A percentile compares a stretch with the other conserved stretches of the same genome.
phyloP scores from a whole-genome alignment of 2,329 filamentous ascomycete species.

The Penicillium corylophilum region DNA sequence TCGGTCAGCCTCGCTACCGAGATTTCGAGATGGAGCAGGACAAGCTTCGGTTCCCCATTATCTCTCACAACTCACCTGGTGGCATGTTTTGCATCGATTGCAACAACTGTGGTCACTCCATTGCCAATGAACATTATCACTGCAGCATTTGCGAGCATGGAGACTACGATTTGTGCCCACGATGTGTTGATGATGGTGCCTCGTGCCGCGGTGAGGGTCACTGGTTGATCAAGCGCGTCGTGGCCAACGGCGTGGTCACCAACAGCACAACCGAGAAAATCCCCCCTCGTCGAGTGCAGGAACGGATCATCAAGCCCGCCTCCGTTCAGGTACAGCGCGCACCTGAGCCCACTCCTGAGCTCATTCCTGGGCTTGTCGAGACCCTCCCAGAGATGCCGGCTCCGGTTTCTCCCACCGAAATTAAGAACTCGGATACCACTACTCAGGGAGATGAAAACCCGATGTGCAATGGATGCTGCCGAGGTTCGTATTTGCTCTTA shows the following conservation, averaged over 20 bases:
- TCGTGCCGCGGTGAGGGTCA: conserved; percentile 77
- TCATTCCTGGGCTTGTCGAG: conserved; percentile 2
- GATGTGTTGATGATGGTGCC: conserved; percentile 72
- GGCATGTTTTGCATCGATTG: conserved; percentile 81
- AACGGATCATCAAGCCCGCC: conserved; percentile 1
- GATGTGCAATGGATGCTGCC: conserved; percentile 66
- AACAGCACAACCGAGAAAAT: conserved; percentile 84
- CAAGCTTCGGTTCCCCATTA: conserved; percentile 30
- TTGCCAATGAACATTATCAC: conserved; percentile 84
- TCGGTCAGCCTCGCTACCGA: conserved; percentile 23
- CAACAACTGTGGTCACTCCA: conserved; percentile 79
- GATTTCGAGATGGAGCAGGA: conserved; percentile 30
- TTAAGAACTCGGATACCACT: conserved; percentile 16
- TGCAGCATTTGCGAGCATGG: conserved; percentile 91
- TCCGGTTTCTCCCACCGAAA: conserved; percentile 2
- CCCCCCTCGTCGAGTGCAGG: conserved; percentile 58
- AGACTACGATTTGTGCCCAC: conserved; percentile 87
- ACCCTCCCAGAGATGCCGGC: conserved; percentile 26
- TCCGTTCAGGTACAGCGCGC: neutral
- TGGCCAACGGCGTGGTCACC: conserved; percentile 74
- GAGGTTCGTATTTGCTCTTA: conserved; percentile 46
- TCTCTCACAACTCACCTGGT: conserved; percentile 34
- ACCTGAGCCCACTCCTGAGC: conserved; percentile 4
- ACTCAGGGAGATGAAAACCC: conserved; percentile 31
- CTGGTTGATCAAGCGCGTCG: conserved; percentile 90